Base-by-base conservation (phyloP, 345 rosid genomes). In the Citrus australasica region DNA sequence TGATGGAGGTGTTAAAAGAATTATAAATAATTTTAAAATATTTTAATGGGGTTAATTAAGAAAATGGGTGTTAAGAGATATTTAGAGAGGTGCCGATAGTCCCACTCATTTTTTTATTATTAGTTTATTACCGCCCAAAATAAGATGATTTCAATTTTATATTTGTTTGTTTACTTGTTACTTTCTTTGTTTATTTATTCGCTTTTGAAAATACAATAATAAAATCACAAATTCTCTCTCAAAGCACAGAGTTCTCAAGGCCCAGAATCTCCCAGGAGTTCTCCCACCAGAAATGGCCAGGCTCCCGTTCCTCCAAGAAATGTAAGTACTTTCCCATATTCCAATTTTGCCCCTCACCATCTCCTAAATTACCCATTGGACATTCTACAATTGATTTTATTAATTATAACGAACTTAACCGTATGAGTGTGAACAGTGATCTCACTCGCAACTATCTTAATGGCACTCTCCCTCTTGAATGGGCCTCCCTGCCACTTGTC, bases 401-500 rank as follows among this genome's bases (percentile, higher is more conserved):
- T 40, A 24, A 38, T 16, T 21, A 35, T 1, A 60, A 61, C 24
- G 7, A 60, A 74, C 76, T 73, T 22, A 73, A 73, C 65, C 6
- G 48, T 51, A 80, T 33, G 69, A 24, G 42, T 78, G 51, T 11
- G 40, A 67, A 37, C 82, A 90, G 94, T 78, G 88, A 89, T 76
- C 70, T 89, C 67, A 13, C 81, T 24, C 87, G 86, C 69, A 90
- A 90, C 85, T 84, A 76, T 82, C 88, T 90, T 66, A 86, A 68
- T 42, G 92, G 92, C 66, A 76, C 90, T 25, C 79, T 89, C 60
- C 94, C 86, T 77, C 74, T 84, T 11, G 81, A 84, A 75, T 89
- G 94, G 94, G 88, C 85, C 68, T 32, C 83, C 33, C 82, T 79
- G 69, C 78, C 80, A 32, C 85, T 89, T 7, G 13, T 62, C 59